Conservation (phyloP, 345 rosid genomes). For the Hypericum androsaemum region DNA sequence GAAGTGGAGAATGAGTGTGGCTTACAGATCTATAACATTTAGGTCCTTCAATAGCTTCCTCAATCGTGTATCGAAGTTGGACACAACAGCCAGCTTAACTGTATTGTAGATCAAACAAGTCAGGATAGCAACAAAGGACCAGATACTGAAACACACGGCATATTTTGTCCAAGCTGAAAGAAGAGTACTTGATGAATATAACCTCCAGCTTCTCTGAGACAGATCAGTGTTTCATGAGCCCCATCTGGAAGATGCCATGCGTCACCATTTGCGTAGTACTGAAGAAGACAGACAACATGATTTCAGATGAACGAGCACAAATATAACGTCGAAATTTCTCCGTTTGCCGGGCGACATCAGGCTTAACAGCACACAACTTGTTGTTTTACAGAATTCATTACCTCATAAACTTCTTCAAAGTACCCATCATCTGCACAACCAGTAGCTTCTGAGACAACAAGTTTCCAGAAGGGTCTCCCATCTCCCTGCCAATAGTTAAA, state of each 20-base stretch:
- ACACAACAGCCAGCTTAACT: slow-evolving; percentile 87
- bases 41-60: slow-evolving; percentile 79
- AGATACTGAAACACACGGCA: slow-evolving; percentile 5
- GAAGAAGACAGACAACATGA: slow-evolving; percentile 11
- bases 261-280: slow-evolving; percentile 72
- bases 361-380: not conserved
- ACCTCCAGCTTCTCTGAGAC: slow-evolving; percentile 73
- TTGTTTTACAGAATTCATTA: slow-evolving; percentile 13
- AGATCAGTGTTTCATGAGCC: slow-evolving; percentile 45
- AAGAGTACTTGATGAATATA: slow-evolving; percentile 22
- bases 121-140: slow-evolving; percentile 14
- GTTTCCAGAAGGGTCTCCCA: slow-evolving; percentile 83
- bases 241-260: slow-evolving; percentile 88
- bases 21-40: slow-evolving; percentile 68
- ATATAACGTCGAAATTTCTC: not conserved
- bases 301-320: slow-evolving; percentile 9
- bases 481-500: slow-evolving; percentile 48
- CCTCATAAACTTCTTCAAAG: slow-evolving; percentile 85
- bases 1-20: slow-evolving; percentile 6
- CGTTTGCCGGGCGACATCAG: not conserved
- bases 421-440: slow-evolving; percentile 58
- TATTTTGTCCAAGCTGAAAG: slow-evolving; percentile 16
- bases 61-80: slow-evolving; percentile 73
- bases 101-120: slow-evolving; percentile 21
- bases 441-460: slow-evolving; percentile 74